Conservation (phyloP, 768 basidiomycete genomes). For the Asterophora lycoperdoides region DNA sequence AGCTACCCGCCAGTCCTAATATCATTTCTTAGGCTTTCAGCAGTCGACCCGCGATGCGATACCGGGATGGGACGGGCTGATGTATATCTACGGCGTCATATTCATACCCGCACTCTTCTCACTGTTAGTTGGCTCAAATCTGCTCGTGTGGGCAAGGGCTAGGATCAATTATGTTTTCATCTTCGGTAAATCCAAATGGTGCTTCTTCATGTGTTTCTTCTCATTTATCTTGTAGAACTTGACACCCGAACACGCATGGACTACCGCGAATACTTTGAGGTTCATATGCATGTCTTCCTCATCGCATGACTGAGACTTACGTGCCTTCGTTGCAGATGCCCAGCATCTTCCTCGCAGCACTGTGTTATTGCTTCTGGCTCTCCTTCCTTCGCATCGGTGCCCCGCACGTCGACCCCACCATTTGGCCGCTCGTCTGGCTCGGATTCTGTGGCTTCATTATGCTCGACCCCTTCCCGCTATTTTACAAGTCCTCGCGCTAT, state of each 20-base stretch:
- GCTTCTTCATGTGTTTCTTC: conserved; percentile 27
- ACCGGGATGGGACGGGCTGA: conserved; percentile 66
- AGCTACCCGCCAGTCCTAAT: background rate
- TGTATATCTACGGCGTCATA: conserved; percentile 76
- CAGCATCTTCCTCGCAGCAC: conserved; percentile 65
- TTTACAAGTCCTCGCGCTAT: conserved; percentile 61
- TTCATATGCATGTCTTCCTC: conserved; percentile 19
- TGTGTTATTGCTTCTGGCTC: conserved; percentile 82
- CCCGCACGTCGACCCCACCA: conserved; percentile 52
- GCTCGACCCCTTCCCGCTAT: conserved; percentile 72
- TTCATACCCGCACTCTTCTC: conserved; percentile 72
- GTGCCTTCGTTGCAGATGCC: conserved; percentile 52
- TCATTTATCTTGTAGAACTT: conserved; percentile 45
- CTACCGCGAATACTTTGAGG: conserved; percentile 65
- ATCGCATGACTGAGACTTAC: background rate
- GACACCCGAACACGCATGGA: conserved; percentile 70
- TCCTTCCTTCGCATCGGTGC: conserved; percentile 66
- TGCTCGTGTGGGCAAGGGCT: conserved; percentile 68
- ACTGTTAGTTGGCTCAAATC: conserved; percentile 76
- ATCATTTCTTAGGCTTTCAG: conserved; percentile 46
- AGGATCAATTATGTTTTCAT: conserved; percentile 95
- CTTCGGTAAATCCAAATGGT: conserved; percentile 42
- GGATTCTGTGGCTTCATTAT: conserved; percentile 53
- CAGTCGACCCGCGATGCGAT: conserved; percentile 47
- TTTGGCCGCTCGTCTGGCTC: conserved; percentile 85